Evolutionary conservation across 352 stramenopile species (phyloP).

Genomic region (Globisporangium iwayamae): DNA sequence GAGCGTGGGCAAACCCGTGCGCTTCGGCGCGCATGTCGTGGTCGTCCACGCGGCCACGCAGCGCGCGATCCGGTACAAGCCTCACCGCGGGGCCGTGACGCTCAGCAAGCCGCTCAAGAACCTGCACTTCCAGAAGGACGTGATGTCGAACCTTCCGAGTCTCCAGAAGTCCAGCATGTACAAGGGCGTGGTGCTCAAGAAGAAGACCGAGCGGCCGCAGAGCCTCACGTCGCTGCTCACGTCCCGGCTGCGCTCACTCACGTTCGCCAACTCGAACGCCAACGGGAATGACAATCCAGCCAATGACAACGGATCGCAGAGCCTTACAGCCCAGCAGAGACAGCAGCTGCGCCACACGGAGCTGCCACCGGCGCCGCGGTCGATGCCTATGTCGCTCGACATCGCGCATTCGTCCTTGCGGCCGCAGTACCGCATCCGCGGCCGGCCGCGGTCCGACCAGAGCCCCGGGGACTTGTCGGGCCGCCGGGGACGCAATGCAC

Average conservation of each 20-base stretch:
- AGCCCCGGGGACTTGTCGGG: neutral
- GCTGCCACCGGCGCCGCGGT: constrained; percentile 5
- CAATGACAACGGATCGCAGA: neutral
- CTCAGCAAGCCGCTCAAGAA: constrained; percentile 68
- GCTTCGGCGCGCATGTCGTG: constrained; percentile 47
- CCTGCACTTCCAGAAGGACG: constrained; percentile 55
- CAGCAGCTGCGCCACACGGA: constrained; percentile 16
- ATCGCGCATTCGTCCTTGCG: constrained; percentile 11
- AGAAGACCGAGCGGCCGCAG: constrained; percentile 10
- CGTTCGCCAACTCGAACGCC: neutral
- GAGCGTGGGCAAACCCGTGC: constrained; percentile 53
- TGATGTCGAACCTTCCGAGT: constrained; percentile 41
- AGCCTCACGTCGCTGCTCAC: constrained; percentile 12
- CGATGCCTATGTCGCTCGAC: constrained; percentile 13
- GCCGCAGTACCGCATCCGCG: neutral
- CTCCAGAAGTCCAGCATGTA: constrained; percentile 42
- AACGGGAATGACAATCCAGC: neutral
- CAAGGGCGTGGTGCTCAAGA: constrained; percentile 10
- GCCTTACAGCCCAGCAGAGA: neutral
- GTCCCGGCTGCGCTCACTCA: constrained; percentile 13
- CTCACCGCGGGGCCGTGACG: constrained; percentile 56
- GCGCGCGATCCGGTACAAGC: constrained; percentile 58
- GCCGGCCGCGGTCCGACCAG: constrained; percentile 12
- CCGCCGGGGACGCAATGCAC: neutral
- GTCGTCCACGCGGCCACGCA: constrained; percentile 62